A percentile compares a stretch with the other conserved stretches of the same genome.
These are phyloP conservation scores for Arbutus unedo DNA, from an alignment of 148 eudicot species.

Conservation along the genomic window DNA sequence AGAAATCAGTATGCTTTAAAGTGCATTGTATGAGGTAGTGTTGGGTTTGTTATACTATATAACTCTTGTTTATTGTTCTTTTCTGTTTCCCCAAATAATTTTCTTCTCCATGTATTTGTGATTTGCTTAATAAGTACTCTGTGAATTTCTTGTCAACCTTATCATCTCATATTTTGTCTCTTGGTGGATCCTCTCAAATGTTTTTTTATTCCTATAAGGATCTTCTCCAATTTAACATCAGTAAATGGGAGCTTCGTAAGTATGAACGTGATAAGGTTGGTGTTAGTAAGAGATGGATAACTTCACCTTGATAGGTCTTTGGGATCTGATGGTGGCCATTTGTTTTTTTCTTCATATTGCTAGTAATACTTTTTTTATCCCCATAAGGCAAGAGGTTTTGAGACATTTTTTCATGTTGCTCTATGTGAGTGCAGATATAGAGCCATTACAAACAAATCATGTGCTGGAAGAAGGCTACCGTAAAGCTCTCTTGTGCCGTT, in stretches of 20 bases:
- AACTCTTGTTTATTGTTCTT: neutral
- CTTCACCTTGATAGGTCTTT: neutral
- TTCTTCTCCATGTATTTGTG: neutral
- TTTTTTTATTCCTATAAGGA: too few species aligned
- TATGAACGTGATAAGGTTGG: too few species aligned
- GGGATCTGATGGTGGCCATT: neutral
- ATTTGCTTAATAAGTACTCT: neutral
- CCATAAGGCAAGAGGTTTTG: neutral
- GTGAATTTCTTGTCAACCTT: neutral
- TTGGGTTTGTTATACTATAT: too few species aligned
- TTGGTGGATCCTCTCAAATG: too few species aligned
- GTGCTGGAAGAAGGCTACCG: constrained; percentile 89
- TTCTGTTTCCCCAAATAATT: neutral
- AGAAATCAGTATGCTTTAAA: neutral
- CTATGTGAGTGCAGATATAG: constrained; percentile 60
- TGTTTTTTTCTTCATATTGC: neutral
- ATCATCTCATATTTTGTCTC: too few species aligned
- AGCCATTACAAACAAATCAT: constrained; percentile 70
- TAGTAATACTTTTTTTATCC: neutral
- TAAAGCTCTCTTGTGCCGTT: constrained; percentile 80
- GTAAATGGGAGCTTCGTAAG: too few species aligned
- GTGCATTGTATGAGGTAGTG: neutral
- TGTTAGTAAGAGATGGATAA: too few species aligned
- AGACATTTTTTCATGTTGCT: constrained; percentile 10
- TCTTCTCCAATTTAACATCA: too few species aligned